Percentiles rank a stretch among this genome's conserved stretches.
Evolutionary conservation across 1,284 basidiomycete species (phyloP).

Genomic region (Neonothopanus nambi): DNA sequence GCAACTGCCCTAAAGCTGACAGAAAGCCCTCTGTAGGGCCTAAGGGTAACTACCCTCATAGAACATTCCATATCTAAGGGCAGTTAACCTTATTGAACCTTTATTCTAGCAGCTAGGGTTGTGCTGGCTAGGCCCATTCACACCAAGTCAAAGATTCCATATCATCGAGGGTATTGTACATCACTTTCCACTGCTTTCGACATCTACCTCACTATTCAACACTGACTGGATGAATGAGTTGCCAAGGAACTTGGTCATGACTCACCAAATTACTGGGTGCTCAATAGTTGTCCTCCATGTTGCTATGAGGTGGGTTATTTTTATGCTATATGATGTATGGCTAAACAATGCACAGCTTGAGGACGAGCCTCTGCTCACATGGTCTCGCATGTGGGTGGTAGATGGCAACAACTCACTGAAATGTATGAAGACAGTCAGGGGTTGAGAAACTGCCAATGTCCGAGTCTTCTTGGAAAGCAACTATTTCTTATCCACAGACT

Average conservation of each 20-base stretch:
- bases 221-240: neutral
- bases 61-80: too few species aligned
- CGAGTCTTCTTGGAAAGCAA: neutral
- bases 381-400: constrained; percentile 1
- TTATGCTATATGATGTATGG: neutral
- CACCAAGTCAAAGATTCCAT: neutral
- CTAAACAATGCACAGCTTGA: neutral
- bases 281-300: constrained; percentile 2
- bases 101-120: too few species aligned
- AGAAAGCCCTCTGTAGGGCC: too few species aligned
- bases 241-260: constrained; percentile 1
- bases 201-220: neutral
- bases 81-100: too few species aligned
- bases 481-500: neutral
- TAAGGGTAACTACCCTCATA: too few species aligned
- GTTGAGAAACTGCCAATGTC: neutral
- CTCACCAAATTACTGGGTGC: neutral
- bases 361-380: neutral
- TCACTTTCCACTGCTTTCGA: neutral
- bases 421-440: neutral
- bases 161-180: neutral
- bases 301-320: neutral
- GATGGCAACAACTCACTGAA: constrained; percentile 8
- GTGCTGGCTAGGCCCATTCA: neutral
- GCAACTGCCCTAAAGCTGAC: too few species aligned